Percentiles rank a stretch among this genome's conserved stretches.
phyloP scores from a whole-genome alignment of 805 yeast species.

The Grigorovia transvaalensis region DNA sequence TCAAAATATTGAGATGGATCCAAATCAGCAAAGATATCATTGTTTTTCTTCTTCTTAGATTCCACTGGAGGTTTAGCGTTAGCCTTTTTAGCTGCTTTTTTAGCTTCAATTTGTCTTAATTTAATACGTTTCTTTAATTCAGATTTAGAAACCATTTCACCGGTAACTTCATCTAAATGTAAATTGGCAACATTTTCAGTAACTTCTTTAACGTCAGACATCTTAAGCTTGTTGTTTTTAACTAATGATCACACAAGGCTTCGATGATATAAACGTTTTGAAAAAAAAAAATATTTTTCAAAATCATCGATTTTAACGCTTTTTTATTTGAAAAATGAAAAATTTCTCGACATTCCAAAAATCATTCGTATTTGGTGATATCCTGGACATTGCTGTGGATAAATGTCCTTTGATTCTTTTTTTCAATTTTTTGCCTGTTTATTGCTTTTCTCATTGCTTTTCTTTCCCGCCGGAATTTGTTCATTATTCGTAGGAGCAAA shows the following conservation, averaged over 20 bases:
- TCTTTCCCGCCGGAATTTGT: neutral
- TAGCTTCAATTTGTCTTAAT: constrained; percentile 72
- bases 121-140: constrained; percentile 95
- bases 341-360: neutral
- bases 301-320: neutral
- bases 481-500: neutral
- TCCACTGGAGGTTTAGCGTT: constrained; percentile 32
- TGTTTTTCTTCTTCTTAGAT: constrained; percentile 39
- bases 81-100: constrained; percentile 87
- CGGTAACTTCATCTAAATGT: constrained; percentile 86
- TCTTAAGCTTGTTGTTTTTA: constrained; percentile 6
- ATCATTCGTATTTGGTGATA: neutral
- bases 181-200: constrained; percentile 69
- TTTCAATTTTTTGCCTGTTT: neutral
- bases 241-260: neutral
- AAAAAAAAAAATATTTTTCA: too few species aligned
- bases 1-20: constrained; percentile 93
- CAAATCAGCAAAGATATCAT: constrained; percentile 68
- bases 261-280: neutral
- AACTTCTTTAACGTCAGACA: constrained; percentile 43
- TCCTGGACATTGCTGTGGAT: neutral
- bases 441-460: neutral
- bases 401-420: neutral
- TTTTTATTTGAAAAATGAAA: neutral
- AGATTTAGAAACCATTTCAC: constrained; percentile 91